These are phyloP conservation scores for Colletotrichum gloeosporioides DNA, from an alignment of 2,329 filamentous ascomycete genomes.

Conservation along the genomic window DNA sequence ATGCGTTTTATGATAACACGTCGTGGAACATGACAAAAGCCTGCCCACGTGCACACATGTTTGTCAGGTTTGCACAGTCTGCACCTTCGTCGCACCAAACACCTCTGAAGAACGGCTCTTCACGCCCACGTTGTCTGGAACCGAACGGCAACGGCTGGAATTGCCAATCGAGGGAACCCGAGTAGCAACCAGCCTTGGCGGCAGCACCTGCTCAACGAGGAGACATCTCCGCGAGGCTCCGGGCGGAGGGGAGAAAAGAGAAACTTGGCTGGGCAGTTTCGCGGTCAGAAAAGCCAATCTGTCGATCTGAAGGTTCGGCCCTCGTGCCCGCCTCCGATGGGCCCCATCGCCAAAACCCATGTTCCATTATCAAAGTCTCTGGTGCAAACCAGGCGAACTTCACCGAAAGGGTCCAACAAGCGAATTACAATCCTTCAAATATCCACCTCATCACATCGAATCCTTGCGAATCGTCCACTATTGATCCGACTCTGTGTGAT, in stretches of 20 bases:
- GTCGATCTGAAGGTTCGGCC: background rate
- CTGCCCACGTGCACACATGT: background rate
- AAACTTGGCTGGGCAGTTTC: background rate
- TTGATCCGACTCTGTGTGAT: background rate
- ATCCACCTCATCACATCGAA: background rate
- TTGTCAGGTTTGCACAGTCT: background rate
- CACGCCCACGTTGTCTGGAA: background rate
- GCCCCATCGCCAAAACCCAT: background rate
- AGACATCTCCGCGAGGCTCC: background rate
- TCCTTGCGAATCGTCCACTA: background rate
- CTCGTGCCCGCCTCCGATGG: background rate
- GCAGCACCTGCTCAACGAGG: background rate
- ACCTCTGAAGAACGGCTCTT: background rate
- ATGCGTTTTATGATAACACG: background rate
- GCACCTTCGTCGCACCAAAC: background rate
- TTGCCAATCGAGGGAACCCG: background rate
- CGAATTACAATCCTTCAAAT: background rate
- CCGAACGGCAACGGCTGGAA: background rate
- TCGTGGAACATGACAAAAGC: background rate
- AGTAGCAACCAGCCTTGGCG: background rate
- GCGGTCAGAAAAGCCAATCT: background rate
- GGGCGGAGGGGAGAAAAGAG: background rate
- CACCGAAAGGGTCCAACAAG: background rate
- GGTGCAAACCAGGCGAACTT: background rate
- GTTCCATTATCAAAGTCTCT: background rate